Conservation (phyloP, 495 filamentous ascomycete species). For the Talaromyces thailandensis region DNA sequence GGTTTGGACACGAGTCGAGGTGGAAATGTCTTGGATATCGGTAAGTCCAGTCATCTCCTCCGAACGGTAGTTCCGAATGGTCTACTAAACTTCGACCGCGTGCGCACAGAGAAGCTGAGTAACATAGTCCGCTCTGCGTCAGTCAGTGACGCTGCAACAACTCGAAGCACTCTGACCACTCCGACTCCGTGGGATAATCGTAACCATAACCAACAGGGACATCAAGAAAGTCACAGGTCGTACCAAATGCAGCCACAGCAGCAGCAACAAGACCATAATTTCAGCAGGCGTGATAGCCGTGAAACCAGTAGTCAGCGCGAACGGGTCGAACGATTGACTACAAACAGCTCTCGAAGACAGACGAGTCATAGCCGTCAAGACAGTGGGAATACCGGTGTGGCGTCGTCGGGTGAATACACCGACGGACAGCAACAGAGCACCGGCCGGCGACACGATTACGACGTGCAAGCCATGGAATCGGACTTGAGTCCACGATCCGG, state of each 20-base stretch:
- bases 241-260: constrained; percentile 1
- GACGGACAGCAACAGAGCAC: constrained; percentile 44
- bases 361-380: constrained; percentile 52
- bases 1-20: constrained; percentile 92
- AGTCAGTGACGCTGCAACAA: constrained; percentile 47
- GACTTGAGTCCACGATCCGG: constrained; percentile 62
- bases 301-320: constrained; percentile 44
- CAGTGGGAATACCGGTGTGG: constrained; percentile 64
- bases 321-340: constrained; percentile 50
- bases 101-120: constrained; percentile 75
- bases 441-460: constrained; percentile 79
- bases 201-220: constrained; percentile 33
- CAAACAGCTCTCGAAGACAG: constrained; percentile 38
- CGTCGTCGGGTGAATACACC: constrained; percentile 68
- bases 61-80: constrained; percentile 5
- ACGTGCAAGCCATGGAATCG: constrained; percentile 93
- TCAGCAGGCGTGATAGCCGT: constrained; percentile 46
- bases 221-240: constrained; percentile 11
- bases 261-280: constrained; percentile 22
- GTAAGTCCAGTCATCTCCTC: constrained; percentile 42
- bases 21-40: constrained; percentile 89
- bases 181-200: constrained; percentile 49
- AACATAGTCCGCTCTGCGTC: constrained; percentile 85
- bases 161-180: constrained; percentile 42
- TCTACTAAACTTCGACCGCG: constrained; percentile 5